Evolutionary conservation across 768 basidiomycete species (phyloP).

Genomic region (Amanita thiersii): DNA sequence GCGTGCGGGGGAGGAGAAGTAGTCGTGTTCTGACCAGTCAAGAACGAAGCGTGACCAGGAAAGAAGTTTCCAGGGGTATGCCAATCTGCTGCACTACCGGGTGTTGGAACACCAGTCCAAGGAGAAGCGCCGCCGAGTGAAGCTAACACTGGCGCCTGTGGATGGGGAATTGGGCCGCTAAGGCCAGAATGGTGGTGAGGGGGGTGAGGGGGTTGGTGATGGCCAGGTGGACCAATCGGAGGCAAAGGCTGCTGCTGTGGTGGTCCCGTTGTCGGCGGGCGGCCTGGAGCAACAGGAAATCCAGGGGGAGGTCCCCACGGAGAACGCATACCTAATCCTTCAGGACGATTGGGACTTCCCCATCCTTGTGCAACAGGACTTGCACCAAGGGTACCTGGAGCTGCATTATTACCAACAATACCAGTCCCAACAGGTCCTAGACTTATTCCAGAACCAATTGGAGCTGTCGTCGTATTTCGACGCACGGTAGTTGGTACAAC

Average conservation of each 20-base stretch:
- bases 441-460: constrained; percentile 19
- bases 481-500: constrained; percentile 46
- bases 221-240: constrained; percentile 16
- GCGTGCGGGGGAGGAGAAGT: constrained; percentile 40
- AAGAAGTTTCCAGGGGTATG: constrained; percentile 40
- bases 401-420: constrained; percentile 9
- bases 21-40: constrained; percentile 31
- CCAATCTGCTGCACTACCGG: constrained; percentile 35
- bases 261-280: constrained; percentile 7
- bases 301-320: constrained; percentile 15
- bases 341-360: constrained; percentile 8
- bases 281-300: constrained; percentile 12
- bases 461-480: constrained; percentile 22
- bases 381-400: constrained; percentile 10
- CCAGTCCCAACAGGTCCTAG: constrained; percentile 10
- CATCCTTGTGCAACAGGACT: constrained; percentile 7
- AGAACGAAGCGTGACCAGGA: constrained; percentile 31
- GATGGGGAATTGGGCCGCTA: constrained; percentile 8
- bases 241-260: constrained; percentile 21
- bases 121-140: constrained; percentile 18
- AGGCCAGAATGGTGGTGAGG: constrained; percentile 7
- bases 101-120: constrained; percentile 31
- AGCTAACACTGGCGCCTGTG: constrained; percentile 7
- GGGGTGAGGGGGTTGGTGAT: constrained; percentile 10
- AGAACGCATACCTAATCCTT: constrained; percentile 15